phyloP scores from a whole-genome alignment of 331 rosid genomes.

The Rhamnella rubrinervis region DNA sequence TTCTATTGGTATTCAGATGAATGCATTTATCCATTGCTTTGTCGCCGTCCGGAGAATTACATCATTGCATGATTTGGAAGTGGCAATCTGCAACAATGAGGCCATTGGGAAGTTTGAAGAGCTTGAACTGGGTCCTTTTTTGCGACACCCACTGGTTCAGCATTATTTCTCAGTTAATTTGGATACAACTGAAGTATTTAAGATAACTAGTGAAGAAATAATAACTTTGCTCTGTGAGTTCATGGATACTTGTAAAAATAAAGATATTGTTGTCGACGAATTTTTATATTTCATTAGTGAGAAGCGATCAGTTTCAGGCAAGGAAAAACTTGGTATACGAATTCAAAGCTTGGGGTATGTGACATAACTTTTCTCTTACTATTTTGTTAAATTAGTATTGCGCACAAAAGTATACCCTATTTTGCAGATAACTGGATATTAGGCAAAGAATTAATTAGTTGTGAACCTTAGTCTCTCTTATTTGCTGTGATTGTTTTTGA shows the following conservation, averaged over 20 bases:
- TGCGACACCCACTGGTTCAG: conserved; percentile 68
- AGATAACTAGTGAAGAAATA: conserved; percentile 59
- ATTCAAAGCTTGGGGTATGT: conserved; percentile 78
- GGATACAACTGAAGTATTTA: conserved; percentile 48
- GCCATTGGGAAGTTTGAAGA: conserved; percentile 61
- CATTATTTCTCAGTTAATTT: conserved; percentile 62
- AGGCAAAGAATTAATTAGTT: background rate
- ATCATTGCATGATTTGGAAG: conserved; percentile 75
- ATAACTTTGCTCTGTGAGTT: conserved; percentile 42
- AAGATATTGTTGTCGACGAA: conserved; percentile 42
- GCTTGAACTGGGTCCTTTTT: conserved; percentile 80
- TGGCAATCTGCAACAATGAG: conserved; percentile 73
- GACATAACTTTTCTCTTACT: conserved; percentile 21
- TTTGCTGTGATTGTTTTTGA: background rate
- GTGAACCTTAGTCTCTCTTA: background rate
- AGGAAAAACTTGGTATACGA: conserved; percentile 75
- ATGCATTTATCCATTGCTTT: conserved; percentile 90
- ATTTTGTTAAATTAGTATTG: background rate
- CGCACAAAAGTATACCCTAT: background rate
- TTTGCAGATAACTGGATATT: background rate
- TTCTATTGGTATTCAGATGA: conserved; percentile 53
- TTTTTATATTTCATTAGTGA: conserved; percentile 69
- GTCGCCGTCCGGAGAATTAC: conserved; percentile 66
- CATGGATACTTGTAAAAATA: conserved; percentile 19
- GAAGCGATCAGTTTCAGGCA: conserved; percentile 44